phyloP scores from a whole-genome alignment of 441 rosid genomes.

The Croton setiger region DNA sequence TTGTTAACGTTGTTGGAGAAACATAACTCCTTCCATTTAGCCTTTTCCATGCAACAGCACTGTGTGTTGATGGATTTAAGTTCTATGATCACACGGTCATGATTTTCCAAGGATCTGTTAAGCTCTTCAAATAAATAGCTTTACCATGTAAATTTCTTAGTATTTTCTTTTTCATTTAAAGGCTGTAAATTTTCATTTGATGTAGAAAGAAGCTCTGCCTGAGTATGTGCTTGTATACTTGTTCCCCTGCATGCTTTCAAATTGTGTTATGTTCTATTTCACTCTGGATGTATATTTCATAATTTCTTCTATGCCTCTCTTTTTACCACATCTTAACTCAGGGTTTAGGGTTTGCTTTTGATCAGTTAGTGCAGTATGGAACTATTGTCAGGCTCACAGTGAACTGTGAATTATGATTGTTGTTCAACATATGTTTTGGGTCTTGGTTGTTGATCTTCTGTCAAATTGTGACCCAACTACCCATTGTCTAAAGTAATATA shows the following conservation, averaged over 20 bases:
- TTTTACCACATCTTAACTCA: neutral
- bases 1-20: neutral
- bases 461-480: neutral
- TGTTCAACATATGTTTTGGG: neutral
- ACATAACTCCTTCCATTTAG: neutral
- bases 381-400: neutral
- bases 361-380: neutral
- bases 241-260: neutral
- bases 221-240: neutral
- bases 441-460: neutral
- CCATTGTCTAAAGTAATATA: neutral
- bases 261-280: neutral
- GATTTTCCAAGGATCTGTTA: neutral
- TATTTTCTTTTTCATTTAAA: neutral
- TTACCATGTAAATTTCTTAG: neutral
- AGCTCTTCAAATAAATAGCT: neutral
- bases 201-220: neutral
- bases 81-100: neutral
- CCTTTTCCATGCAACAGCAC: neutral
- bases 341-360: neutral
- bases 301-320: neutral
- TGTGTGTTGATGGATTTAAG: neutral
- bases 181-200: neutral
- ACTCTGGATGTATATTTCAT: neutral
- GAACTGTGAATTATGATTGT: neutral